Conservation (phyloP, 2,329 filamentous ascomycete genomes). For the Xylaria sp. region DNA sequence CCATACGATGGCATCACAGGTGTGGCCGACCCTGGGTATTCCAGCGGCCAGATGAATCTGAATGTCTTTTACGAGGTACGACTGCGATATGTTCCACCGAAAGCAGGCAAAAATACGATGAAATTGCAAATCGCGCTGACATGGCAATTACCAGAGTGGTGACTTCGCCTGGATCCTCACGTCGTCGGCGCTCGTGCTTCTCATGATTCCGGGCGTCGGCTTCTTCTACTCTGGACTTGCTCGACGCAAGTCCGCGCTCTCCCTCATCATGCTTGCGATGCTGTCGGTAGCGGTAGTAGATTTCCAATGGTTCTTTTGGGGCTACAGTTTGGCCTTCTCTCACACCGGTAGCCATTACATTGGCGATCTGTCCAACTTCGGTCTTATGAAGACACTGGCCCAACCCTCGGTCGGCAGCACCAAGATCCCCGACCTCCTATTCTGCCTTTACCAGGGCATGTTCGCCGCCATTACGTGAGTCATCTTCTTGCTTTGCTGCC, state of each 20-base stretch:
- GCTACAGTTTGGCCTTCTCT: slow-evolving; percentile 86
- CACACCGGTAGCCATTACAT: slow-evolving; percentile 82
- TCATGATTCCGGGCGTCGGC: slow-evolving; percentile 94
- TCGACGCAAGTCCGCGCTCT: slow-evolving; percentile 87
- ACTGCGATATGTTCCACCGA: slow-evolving; percentile 19
- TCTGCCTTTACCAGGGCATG: slow-evolving; percentile 89
- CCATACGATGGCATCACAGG: slow-evolving; percentile 64
- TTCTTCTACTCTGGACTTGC: slow-evolving; percentile 96
- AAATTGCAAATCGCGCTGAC: slow-evolving; percentile 18
- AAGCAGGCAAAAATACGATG: neutral
- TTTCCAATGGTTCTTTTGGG: slow-evolving; percentile 98
- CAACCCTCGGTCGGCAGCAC: slow-evolving; percentile 78
- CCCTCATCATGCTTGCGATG: slow-evolving; percentile 86
- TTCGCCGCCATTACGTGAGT: slow-evolving; percentile 88
- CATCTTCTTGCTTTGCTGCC: neutral
- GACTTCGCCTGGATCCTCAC: slow-evolving; percentile 85
- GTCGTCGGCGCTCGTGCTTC: slow-evolving; percentile 80
- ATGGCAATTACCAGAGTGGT: slow-evolving; percentile 66
- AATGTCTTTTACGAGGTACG: slow-evolving; percentile 86
- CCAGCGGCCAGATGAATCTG: slow-evolving; percentile 70
- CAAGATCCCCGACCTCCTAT: slow-evolving; percentile 83
- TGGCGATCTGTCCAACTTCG: slow-evolving; percentile 83
- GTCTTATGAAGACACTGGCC: slow-evolving; percentile 79
- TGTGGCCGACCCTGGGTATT: slow-evolving; percentile 63
- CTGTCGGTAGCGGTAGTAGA: slow-evolving; percentile 82